These are phyloP conservation scores for Aspergillus indologenus DNA, from an alignment of 495 filamentous ascomycete species.

Conservation along the genomic window DNA sequence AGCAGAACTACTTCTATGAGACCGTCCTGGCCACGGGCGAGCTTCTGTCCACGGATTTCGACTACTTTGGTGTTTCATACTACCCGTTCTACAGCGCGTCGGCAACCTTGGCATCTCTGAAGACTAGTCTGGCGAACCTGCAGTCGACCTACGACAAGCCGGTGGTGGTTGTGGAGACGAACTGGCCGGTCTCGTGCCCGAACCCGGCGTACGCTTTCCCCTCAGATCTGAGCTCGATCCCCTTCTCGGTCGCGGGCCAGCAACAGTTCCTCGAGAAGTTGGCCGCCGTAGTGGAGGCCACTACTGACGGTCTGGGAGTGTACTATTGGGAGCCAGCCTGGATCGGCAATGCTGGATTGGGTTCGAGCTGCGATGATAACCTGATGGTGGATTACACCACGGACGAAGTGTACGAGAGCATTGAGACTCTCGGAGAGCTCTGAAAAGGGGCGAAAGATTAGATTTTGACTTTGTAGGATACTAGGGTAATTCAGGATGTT, in stretches of 20 bases:
- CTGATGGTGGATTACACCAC: conserved; percentile 38
- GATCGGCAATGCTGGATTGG: conserved; percentile 60
- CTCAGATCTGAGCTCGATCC: conserved; percentile 52
- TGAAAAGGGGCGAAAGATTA: not conserved
- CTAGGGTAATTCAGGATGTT: not conserved
- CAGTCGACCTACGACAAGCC: conserved; percentile 56
- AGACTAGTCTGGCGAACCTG: conserved; percentile 56
- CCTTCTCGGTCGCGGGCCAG: conserved; percentile 61
- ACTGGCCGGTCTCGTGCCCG: conserved; percentile 64
- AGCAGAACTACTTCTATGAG: conserved; percentile 63
- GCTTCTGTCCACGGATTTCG: conserved; percentile 55
- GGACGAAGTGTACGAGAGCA: conserved; percentile 31
- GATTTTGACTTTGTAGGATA: not conserved
- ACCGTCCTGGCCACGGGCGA: conserved; percentile 51
- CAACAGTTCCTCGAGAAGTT: conserved; percentile 52
- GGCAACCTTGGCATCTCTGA: conserved; percentile 55
- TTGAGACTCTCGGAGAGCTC: conserved; percentile 29
- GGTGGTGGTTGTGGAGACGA: conserved; percentile 61
- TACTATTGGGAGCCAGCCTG: conserved; percentile 75
- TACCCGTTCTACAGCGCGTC: conserved; percentile 62
- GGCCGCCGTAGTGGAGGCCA: conserved; percentile 49
- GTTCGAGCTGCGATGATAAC: conserved; percentile 51
- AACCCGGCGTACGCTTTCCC: conserved; percentile 55
- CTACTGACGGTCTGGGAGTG: conserved; percentile 49
- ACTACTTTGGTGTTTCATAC: conserved; percentile 68